Conservation (phyloP, 495 filamentous ascomycete genomes). For the Podospora didyma region DNA sequence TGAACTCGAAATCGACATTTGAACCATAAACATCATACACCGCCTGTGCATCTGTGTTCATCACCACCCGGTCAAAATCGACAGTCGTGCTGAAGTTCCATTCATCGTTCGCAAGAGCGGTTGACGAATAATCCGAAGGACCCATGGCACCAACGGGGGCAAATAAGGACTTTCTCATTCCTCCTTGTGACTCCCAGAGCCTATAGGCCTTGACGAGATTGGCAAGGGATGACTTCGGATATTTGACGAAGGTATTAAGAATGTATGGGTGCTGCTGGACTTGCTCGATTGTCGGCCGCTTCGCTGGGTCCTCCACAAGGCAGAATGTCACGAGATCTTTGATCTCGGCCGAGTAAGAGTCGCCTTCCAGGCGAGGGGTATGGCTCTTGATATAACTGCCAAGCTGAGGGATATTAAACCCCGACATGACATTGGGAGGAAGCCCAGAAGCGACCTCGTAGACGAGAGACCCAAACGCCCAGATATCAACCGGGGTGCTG, state of each 20-base stretch:
- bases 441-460: conserved; percentile 89
- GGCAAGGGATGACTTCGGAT: conserved; percentile 64
- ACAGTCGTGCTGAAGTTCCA: conserved; percentile 94
- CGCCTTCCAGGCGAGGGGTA: conserved; percentile 69
- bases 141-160: conserved; percentile 67
- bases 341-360: conserved; percentile 69
- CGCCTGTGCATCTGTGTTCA: conserved; percentile 42
- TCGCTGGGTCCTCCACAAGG: conserved; percentile 67
- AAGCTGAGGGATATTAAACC: conserved; percentile 47
- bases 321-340: conserved; percentile 76
- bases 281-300: conserved; percentile 66
- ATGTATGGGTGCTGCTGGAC: conserved; percentile 64
- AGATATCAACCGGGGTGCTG: conserved; percentile 79
- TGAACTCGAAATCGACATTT: conserved; percentile 42
- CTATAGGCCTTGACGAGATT: conserved; percentile 79
- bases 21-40: conserved; percentile 50
- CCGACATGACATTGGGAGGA: conserved; percentile 62
- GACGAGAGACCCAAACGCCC: conserved; percentile 89
- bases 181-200: conserved; percentile 80
- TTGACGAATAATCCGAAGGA: conserved; percentile 38
- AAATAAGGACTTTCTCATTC: conserved; percentile 79
- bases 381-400: conserved; percentile 59
- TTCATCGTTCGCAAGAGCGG: conserved; percentile 54
- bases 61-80: conserved; percentile 66
- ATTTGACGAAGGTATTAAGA: conserved; percentile 55